Conservation (phyloP, 371 early-diverging fungal species). For the Basidiobolus meristosporus region DNA sequence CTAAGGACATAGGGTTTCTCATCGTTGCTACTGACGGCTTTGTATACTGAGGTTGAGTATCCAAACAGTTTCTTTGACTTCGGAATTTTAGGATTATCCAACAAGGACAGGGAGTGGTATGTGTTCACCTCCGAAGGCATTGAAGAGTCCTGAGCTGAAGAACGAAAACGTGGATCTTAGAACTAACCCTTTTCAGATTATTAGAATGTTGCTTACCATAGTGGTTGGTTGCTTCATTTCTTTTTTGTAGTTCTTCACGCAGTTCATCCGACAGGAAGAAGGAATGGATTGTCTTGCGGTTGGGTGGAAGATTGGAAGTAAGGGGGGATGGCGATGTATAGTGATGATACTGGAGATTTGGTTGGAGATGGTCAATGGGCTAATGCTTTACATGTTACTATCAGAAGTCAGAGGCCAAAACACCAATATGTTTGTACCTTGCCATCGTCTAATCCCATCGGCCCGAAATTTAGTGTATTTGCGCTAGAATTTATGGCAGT, state of each 20-base stretch:
- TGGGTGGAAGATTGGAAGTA: slow-evolving; percentile 40
- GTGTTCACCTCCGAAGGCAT: slow-evolving; percentile 56
- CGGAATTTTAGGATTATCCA: slow-evolving; percentile 27
- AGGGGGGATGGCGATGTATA: slow-evolving; percentile 50
- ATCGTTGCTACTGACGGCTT: slow-evolving; percentile 62
- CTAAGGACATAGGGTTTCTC: slow-evolving; percentile 65
- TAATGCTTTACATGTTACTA: too few species aligned
- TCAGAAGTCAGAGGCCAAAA: too few species aligned
- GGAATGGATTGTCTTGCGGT: slow-evolving; percentile 53
- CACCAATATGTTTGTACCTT: too few species aligned
- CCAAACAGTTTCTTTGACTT: slow-evolving; percentile 43
- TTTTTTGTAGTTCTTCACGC: slow-evolving; percentile 49
- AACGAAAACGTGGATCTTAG: not conserved
- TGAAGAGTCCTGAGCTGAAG: slow-evolving; percentile 20
- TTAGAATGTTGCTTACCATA: slow-evolving; percentile 21
- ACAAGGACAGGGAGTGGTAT: slow-evolving; percentile 64
- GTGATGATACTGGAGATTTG: slow-evolving; percentile 61
- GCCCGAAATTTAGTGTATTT: too few species aligned
- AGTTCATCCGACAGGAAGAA: slow-evolving; percentile 70
- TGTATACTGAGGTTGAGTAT: slow-evolving; percentile 62
- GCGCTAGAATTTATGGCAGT: too few species aligned
- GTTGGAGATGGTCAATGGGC: too few species aligned
- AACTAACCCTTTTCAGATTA: not conserved
- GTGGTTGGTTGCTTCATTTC: slow-evolving; percentile 41
- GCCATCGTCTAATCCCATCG: too few species aligned